Evolutionary conservation across 495 filamentous ascomycete species (phyloP), one percentile per base, ranked within the genome.

Genomic region (Stereocaulon alpinum): DNA sequence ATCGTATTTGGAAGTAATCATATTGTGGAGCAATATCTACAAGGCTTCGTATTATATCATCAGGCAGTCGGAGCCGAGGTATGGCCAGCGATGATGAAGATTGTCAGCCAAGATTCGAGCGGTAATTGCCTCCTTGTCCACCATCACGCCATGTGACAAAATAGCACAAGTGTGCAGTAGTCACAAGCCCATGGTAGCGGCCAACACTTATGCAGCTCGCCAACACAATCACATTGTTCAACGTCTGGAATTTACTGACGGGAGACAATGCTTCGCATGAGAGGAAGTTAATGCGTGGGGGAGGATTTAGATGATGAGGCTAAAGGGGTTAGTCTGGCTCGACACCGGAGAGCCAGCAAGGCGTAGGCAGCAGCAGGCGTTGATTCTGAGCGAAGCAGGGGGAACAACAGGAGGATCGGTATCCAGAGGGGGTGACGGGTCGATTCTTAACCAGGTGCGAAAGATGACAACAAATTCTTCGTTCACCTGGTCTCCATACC

Each of bases 381-480:
- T 24, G 24, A 24, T 24, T 24, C 3, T 24, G 1, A 24, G 24
- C 24, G 24, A 24, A 24, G 24, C 24, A 24, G 24, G 24, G 24
- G 24, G 24, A 37, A 37, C 34, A 37, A 37, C 34, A 37, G 5
- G 34, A 37, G 11, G 2, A 37, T 11, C 11, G 24, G 24, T 47
- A 5, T 47, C 43, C 43, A 17, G 22, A 55, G 34, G 34, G 34
- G 1, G 2, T 6, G 34, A 37, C 6, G 11, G 34, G 34, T 37
- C 34, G 40, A 40, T 37, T 42, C 29, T 67, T 63, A 59, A 58
- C 63, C 62, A 60, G 66, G 61, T 63, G 63, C 55, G 66, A 67
- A 68, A 64, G 63, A 67, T 67, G 63, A 43, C 57, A 47, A 61
- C 56, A 63, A 59, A 56, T 64, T 56, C 47, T 63, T 67, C 66